Evolutionary conservation across 2,329 filamentous ascomycete species (phyloP).

Genomic region (Fusarium longipes): DNA sequence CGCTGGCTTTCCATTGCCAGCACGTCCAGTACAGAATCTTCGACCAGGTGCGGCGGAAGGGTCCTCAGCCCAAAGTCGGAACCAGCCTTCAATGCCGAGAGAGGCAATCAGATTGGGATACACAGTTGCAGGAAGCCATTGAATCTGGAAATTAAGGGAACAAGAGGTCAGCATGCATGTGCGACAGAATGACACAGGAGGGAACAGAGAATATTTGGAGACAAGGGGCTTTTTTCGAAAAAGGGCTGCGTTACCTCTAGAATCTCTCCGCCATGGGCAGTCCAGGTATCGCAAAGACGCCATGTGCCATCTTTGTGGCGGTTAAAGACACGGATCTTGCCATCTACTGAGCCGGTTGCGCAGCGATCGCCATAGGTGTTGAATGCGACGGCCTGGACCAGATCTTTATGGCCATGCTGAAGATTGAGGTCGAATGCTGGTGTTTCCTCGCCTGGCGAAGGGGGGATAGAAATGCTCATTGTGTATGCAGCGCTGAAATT

Average conservation of each 20-base stretch:
- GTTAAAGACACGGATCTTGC: slow-evolving; percentile 92
- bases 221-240: slow-evolving; percentile 34
- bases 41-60: slow-evolving; percentile 81
- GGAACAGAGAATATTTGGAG: slow-evolving; percentile 15
- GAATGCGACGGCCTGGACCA: slow-evolving; percentile 87
- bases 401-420: slow-evolving; percentile 79
- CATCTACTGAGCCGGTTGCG: slow-evolving; percentile 90
- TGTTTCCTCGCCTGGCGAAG: slow-evolving; percentile 58
- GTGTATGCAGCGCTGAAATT: not conserved
- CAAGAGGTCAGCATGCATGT: slow-evolving; percentile 29
- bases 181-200: slow-evolving; percentile 27
- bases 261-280: slow-evolving; percentile 89
- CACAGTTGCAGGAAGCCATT: slow-evolving; percentile 92
- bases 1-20: slow-evolving; percentile 60
- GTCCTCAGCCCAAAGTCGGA: slow-evolving; percentile 94
- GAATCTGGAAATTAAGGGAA: slow-evolving; percentile 66
- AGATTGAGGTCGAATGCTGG: slow-evolving; percentile 69
- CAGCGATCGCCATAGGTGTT: slow-evolving; percentile 93
- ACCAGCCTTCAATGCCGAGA: slow-evolving; percentile 88
- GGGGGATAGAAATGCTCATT: slow-evolving; percentile 50
- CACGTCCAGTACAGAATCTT: slow-evolving; percentile 77
- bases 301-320: slow-evolving; percentile 81
- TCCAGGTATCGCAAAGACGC: slow-evolving; percentile 87
- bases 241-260: slow-evolving; percentile 72
- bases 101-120: slow-evolving; percentile 88